Base-by-base conservation (phyloP, 441 rosid genomes). In the Erysimum pusillum region DNA sequence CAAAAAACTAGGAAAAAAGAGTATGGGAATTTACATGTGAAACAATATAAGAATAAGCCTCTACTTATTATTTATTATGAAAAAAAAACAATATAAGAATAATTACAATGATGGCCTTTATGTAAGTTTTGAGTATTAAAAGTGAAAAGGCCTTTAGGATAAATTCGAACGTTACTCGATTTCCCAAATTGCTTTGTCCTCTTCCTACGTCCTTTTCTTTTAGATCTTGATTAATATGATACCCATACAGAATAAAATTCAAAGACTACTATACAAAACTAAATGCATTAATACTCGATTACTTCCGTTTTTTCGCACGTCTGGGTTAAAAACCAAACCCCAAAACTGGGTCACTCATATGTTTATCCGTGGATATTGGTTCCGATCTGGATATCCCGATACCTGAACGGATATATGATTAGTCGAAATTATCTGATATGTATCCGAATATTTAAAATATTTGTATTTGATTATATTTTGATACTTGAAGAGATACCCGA, bases 151-250 rank as follows among this genome's bases (percentile, higher is more conserved):
- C 7, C n/a, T 61, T 52, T 44, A 45, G 8, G 81, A 73, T 52
- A 78, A 73, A 73, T 73, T 67, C 78, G 81, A 73, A 73, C 81
- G 78, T 78, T 78, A 11, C 81, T 72, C 67, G 81, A 22, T 32
- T 77, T 59, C 58, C 48, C 45, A 52, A 65, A 60, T 61, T 13
- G 0, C 0, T 67, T 73, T 73, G 81, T 78, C 78, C 51, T 66
- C 57, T 71, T 71, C 81, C 51, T 9, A 52, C 45, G 74, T 67
- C 81, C 25, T 68, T 73, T 73, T 73, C 36, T 42, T 57, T 25
- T 38, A 17, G 52, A 62, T 62, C 42, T 52, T 42, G 36, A 44
- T 44, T 69, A 54, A 69, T 72, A 69, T 58, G 80, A 63, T 69
- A 20, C 80, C 80, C 76, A 71, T 71, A 48, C 80, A 49, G 41